phyloP scores from a whole-genome alignment of 2,329 filamentous ascomycete genomes.

The Diaporthe eres region DNA sequence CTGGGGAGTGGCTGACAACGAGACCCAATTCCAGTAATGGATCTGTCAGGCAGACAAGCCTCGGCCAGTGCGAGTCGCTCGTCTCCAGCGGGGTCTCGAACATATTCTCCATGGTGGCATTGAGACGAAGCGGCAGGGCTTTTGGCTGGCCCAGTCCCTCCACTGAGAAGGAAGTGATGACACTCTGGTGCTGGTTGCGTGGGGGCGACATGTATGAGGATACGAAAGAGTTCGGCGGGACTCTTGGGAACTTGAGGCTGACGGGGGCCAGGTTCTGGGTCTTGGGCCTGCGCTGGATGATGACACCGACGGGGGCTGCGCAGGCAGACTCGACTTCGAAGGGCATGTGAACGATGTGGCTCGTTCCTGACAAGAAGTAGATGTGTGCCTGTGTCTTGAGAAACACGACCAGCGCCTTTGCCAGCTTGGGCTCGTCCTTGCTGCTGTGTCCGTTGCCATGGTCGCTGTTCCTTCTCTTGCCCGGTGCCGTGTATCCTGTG shows the following conservation, averaged over 20 bases:
- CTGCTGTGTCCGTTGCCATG: constrained; percentile 28
- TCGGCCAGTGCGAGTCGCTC: constrained; percentile 74
- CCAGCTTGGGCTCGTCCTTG: constrained; percentile 52
- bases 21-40: constrained; percentile 89
- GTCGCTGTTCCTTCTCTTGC: constrained; percentile 32
- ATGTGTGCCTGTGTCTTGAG: constrained; percentile 94
- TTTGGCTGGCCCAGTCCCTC: constrained; percentile 70
- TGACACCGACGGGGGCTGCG: constrained; percentile 83
- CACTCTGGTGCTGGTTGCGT: constrained; percentile 55
- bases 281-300: constrained; percentile 85
- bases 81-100: constrained; percentile 69
- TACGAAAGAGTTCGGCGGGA: constrained; percentile 87
- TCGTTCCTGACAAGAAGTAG: constrained; percentile 89
- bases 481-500: neutral
- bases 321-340: constrained; percentile 94
- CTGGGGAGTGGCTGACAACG: constrained; percentile 75
- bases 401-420: constrained; percentile 87
- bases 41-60: constrained; percentile 87
- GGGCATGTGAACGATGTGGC: constrained; percentile 90
- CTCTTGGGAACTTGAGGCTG: constrained; percentile 70
- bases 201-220: constrained; percentile 74
- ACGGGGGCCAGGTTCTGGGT: constrained; percentile 64
- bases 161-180: constrained; percentile 68
- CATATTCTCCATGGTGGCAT: constrained; percentile 69
- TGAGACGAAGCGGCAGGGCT: constrained; percentile 65